These are phyloP conservation scores for Phytophthora rubi DNA, from an alignment of 352 stramenopile species.

Conservation along the genomic window DNA sequence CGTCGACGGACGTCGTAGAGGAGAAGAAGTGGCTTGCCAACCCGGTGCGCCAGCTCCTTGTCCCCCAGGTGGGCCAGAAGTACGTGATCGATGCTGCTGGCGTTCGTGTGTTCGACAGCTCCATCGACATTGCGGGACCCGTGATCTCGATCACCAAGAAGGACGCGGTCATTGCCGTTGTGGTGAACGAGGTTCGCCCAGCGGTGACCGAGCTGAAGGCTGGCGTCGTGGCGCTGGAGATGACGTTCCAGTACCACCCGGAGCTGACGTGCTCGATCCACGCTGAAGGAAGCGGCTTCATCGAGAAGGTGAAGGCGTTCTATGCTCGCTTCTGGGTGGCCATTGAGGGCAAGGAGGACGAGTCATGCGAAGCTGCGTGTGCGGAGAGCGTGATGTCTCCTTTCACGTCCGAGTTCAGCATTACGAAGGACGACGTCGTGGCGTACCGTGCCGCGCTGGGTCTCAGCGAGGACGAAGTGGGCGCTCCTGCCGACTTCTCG, in stretches of 20 bases:
- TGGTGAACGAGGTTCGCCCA: constrained; percentile 66
- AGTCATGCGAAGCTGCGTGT: constrained; percentile 65
- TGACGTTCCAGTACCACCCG: constrained; percentile 61
- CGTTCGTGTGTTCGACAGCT: constrained; percentile 52
- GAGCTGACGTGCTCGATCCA: constrained; percentile 62
- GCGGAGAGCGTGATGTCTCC: constrained; percentile 61
- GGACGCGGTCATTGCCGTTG: constrained; percentile 45
- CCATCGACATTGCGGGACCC: constrained; percentile 36
- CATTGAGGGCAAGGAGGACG: constrained; percentile 60
- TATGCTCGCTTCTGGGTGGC: constrained; percentile 83
- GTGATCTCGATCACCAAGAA: constrained; percentile 62
- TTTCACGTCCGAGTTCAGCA: constrained; percentile 69
- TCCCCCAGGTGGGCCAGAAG: constrained; percentile 53
- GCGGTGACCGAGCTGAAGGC: constrained; percentile 53
- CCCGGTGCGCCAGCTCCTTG: constrained; percentile 58
- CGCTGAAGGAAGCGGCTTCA: constrained; percentile 43
- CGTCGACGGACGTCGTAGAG: constrained; percentile 49
- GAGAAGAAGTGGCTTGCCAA: constrained; percentile 77
- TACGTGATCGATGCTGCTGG: constrained; percentile 44
- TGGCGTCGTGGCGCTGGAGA: constrained; percentile 54
- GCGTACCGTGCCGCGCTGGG: constrained; percentile 68
- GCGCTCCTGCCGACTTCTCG: constrained; percentile 74
- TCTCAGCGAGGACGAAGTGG: constrained; percentile 35
- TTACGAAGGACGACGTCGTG: constrained; percentile 61
- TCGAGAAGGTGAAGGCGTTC: constrained; percentile 75